Evolutionary conservation across 768 basidiomycete species (phyloP), one percentile per base, ranked within the genome.

Genomic region (Tulasnella sp.): DNA sequence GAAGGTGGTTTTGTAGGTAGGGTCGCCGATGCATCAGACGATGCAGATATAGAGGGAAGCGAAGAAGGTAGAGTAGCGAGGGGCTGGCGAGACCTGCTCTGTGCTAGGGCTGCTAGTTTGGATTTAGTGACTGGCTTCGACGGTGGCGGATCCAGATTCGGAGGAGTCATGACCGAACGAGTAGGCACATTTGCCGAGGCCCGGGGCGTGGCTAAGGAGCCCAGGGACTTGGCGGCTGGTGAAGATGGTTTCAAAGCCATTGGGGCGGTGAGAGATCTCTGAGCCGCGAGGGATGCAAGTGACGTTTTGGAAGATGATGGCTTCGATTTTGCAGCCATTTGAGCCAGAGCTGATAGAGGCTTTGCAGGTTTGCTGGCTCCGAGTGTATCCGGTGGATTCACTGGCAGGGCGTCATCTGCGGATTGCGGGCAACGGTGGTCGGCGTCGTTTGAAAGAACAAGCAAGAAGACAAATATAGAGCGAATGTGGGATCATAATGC

Each of bases 91-190:
- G 75, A 70, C 66, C 81, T 81, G 15, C 75, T 78, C 66, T 84
- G 83, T 7, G 88, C 87, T 25, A 90, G 76, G 63, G 81, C 74
- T 7, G 85, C 84, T 9, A 91, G 74, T 66, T 89, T 86, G 9
- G 88, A 88, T n/a, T n/a, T n/a, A 8, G 29, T 53, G 9, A n/a
- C 41, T 25, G 53, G 45, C n/a, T 48, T 48, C n/a, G 45, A 25
- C 12, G 21, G 12, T 42, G 38, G 21, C 27, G 53, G n/a, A n/a
- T n/a, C 19, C 5, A 24, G 19, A n/a, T 3, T 25, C 7, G 52
- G 21, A 38, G 52, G 52, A 9, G 52, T 8, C n/a, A n/a, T 17
- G 31, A 22, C 53, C 24, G 38, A 59, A 43, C 22, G 61, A 38
- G 17, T 64, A 63, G 42, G 56, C 15, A 45, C n/a, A 68, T 41